Evolutionary conservation across 2,329 filamentous ascomycete species (phyloP).

Genomic region (Rutstroemia sp.): DNA sequence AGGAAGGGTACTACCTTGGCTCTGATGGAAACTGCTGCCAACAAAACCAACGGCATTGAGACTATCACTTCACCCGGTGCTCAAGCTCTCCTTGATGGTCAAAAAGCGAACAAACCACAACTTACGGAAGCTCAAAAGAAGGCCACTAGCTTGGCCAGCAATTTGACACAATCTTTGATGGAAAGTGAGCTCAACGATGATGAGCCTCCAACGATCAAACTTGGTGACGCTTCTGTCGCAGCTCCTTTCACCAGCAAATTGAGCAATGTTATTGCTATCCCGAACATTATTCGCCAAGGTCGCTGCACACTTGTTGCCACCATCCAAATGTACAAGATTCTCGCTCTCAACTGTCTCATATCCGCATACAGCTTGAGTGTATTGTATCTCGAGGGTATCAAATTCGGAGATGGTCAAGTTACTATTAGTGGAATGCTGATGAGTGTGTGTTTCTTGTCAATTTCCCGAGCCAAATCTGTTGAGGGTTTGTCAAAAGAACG

Average conservation of each 20-base stretch:
- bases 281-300: conserved; percentile 96
- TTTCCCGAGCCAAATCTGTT: conserved; percentile 94
- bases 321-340: conserved; percentile 99
- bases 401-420: conserved; percentile 96
- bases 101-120: conserved; percentile 39
- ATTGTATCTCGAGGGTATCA: conserved; percentile 95
- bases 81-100: conserved; percentile 49
- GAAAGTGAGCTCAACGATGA: conserved; percentile 77
- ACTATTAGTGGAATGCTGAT: conserved; percentile 99
- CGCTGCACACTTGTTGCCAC: conserved; percentile 96
- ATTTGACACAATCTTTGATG: conserved; percentile 81
- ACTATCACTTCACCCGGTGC: conserved; percentile 62
- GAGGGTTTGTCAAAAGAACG: conserved; percentile 94
- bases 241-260: conserved; percentile 97
- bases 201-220: conserved; percentile 91
- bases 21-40: conserved; percentile 43
- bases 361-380: conserved; percentile 96
- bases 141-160: conserved; percentile 75
- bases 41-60: conserved; percentile 48
- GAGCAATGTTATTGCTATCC: conserved; percentile 91
- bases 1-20: conserved; percentile 62
- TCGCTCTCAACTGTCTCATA: conserved; percentile 95
- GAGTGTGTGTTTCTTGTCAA: conserved; percentile 98
- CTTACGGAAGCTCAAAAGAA: conserved; percentile 62
- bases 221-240: conserved; percentile 93